Evolutionary conservation across 2,329 filamentous ascomycete species (phyloP), one percentile per base, ranked within the genome.

Genomic region (Tothia fuscella): DNA sequence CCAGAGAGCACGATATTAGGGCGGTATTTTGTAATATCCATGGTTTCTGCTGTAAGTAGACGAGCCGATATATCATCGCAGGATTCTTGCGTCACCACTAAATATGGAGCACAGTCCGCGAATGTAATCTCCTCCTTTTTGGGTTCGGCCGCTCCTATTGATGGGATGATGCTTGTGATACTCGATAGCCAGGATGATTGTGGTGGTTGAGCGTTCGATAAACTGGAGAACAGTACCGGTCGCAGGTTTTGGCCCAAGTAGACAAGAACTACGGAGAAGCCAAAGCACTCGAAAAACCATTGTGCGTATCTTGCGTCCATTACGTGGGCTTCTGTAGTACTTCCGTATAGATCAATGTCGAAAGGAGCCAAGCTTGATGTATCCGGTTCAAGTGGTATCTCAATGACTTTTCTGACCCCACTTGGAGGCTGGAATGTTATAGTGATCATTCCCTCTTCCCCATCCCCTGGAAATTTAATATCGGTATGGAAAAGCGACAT

Each of bases 81-180:
- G 1, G 82, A 91, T 2, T 75, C 71, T 46, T 78, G 69, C 1
- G 78, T 83, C 4, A 80, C 70, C 19, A 94, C 59, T 12, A 94
- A 71, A 56, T 82, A 82, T 1, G 84, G 80, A 1, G 83, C 82
- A 48, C 74, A 74, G 58, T 91, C 84, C 29, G 77, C 74, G 59
- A 89, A 91, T 2, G 73, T 75, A 32, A 89, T 68, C 20, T 53
- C 46, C 24, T 34, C 38, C 14, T 35, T 46, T 12, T 19, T 34
- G 12, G 38, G 20, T 5, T 17, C n/a, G 31, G 46, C 49, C 44
- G 48, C 39, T 54, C 38, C 45, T 51, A 25, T 47, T 46, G 34
- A 58, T 50, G 43, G 42, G 3, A 41, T n/a, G 12, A n/a, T 32
- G 6, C 6, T 7, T 17, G 42, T 28, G 24, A 44, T 16, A 14